These are phyloP conservation scores for Talaromyces funiculosus DNA, from an alignment of 2,329 filamentous ascomycete genomes.

Conservation along the genomic window DNA sequence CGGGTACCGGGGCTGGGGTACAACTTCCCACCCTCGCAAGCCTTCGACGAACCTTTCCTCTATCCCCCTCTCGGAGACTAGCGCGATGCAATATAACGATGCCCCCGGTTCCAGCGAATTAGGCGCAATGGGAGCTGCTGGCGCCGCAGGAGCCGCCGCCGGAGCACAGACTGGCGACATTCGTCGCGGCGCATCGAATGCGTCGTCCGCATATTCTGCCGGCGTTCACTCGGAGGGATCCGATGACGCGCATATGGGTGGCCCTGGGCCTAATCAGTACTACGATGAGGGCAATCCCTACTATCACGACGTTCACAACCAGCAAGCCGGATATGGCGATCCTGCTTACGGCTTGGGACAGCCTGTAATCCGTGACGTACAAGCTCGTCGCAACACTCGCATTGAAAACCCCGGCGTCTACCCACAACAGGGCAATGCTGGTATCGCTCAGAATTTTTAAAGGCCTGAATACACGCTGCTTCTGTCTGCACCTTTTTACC, in stretches of 20 bases:
- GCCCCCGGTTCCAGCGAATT: constrained; percentile 63
- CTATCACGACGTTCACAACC: constrained; percentile 41
- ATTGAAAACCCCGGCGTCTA: constrained; percentile 89
- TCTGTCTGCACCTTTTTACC: neutral
- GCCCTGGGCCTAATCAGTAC: constrained; percentile 43
- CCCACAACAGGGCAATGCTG: constrained; percentile 81
- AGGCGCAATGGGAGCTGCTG: constrained; percentile 78
- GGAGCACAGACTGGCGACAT: constrained; percentile 65
- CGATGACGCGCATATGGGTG: constrained; percentile 48
- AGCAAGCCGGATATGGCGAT: constrained; percentile 50
- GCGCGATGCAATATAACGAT: constrained; percentile 57
- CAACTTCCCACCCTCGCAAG: constrained; percentile 70
- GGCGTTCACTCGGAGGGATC: constrained; percentile 65
- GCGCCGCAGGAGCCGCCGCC: constrained; percentile 57
- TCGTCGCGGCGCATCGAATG: constrained; percentile 85
- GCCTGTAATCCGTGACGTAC: constrained; percentile 88
- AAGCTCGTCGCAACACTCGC: constrained; percentile 83
- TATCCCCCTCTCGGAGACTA: constrained; percentile 66
- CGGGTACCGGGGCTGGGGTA: constrained; percentile 94
- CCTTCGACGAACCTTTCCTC: constrained; percentile 82
- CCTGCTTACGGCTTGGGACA: constrained; percentile 52
- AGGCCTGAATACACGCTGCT: neutral
- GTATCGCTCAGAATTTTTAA: constrained; percentile 96
- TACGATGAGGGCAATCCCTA: constrained; percentile 51
- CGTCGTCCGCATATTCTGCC: constrained; percentile 90